phyloP scores from a whole-genome alignment of 164 flowering plant species.

The Nymphaea colorata region DNA sequence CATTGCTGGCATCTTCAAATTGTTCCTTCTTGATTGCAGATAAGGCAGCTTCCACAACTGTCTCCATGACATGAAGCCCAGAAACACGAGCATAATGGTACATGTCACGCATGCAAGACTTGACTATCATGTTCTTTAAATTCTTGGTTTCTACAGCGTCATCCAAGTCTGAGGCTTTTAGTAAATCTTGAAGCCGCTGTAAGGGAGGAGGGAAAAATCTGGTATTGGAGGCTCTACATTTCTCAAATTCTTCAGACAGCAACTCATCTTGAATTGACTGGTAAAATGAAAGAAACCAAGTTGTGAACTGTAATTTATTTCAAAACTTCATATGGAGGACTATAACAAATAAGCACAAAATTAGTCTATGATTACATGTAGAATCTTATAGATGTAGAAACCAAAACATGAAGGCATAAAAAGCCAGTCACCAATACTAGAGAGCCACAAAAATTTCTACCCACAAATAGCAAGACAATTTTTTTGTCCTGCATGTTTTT shows the following conservation, averaged over 20 bases:
- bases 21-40: slow-evolving; percentile 67
- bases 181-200: slow-evolving; percentile 32
- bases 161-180: slow-evolving; percentile 14
- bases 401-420: too few species aligned
- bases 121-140: slow-evolving; percentile 20
- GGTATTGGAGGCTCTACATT: slow-evolving; percentile 27
- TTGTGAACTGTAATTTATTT: neutral
- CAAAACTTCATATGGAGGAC: too few species aligned
- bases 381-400: too few species aligned
- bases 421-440: too few species aligned
- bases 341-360: too few species aligned
- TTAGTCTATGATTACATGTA: too few species aligned
- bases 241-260: slow-evolving; percentile 57
- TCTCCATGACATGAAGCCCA: slow-evolving; percentile 68
- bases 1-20: slow-evolving; percentile 78
- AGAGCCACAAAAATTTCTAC: too few species aligned
- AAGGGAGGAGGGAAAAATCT: slow-evolving; percentile 59
- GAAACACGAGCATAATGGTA: slow-evolving; percentile 89
- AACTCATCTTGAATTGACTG: slow-evolving; percentile 78
- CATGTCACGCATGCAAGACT: slow-evolving; percentile 69
- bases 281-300: slow-evolving; percentile 3
- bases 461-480: too few species aligned
- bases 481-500: too few species aligned
- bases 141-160: slow-evolving; percentile 15
- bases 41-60: slow-evolving; percentile 62